phyloP scores from a whole-genome alignment of 805 yeast genomes.

The Pachysolen tannophilus region DNA sequence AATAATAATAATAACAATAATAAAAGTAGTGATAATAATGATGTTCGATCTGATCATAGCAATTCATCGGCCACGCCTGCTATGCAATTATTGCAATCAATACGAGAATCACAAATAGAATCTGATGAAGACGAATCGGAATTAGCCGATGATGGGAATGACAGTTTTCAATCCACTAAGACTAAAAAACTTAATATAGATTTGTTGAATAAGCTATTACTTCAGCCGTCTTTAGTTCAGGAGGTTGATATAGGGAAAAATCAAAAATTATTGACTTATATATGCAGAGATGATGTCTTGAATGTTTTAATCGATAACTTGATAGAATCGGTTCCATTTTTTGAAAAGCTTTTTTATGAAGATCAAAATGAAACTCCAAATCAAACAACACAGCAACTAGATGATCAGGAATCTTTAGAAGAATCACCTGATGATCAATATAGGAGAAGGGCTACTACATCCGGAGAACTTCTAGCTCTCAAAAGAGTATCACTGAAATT shows the following conservation, averaged over 20 bases:
- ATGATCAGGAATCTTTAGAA: slow-evolving; percentile 13
- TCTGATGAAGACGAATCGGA: slow-evolving; percentile 3
- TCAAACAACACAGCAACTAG: slow-evolving; percentile 10
- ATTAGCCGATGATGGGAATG: background rate
- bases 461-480: slow-evolving; percentile 73
- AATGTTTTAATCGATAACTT: slow-evolving; percentile 21
- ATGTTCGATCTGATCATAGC: slow-evolving; percentile 4
- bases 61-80: slow-evolving; percentile 21
- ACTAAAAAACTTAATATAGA: slow-evolving; percentile 15
- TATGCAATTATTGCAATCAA: slow-evolving; percentile 24
- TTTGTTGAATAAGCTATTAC: slow-evolving; percentile 24
- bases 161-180: background rate
- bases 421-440: slow-evolving; percentile 7
- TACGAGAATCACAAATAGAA: slow-evolving; percentile 17
- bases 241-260: slow-evolving; percentile 27
- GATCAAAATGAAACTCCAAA: slow-evolving; percentile 8
- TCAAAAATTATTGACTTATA: slow-evolving; percentile 22
- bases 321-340: slow-evolving; percentile 14
- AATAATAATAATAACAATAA: slow-evolving; percentile 4
- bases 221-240: slow-evolving; percentile 27
- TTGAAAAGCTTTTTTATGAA: slow-evolving; percentile 5
- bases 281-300: slow-evolving; percentile 24
- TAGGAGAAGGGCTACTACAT: slow-evolving; percentile 34
- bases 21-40: slow-evolving; percentile 3
- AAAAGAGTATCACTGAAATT: slow-evolving; percentile 63